Percentiles rank a stretch among this genome's conserved stretches.
phyloP scores from a whole-genome alignment of 1,284 basidiomycete genomes.

The Naganishia albida region DNA sequence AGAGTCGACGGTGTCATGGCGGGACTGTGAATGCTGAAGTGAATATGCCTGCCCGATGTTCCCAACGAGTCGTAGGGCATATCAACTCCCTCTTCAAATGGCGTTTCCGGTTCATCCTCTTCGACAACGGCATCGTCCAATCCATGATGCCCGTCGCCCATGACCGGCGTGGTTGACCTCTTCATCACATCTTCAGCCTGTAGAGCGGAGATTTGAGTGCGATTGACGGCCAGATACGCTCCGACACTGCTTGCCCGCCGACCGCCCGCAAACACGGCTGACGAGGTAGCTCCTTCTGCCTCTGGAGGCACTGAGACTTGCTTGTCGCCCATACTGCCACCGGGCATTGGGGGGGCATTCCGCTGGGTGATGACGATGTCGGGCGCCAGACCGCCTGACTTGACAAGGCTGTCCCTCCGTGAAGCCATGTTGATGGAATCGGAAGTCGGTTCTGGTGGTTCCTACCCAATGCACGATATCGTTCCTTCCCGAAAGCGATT shows the following conservation, averaged over 20 bases:
- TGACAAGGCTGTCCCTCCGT: background rate
- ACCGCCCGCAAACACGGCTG: slow-evolving; percentile 16
- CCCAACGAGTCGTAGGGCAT: slow-evolving; percentile 11
- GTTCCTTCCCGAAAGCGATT: too few relatives aligned
- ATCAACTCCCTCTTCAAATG: slow-evolving; percentile 2
- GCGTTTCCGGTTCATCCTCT: slow-evolving; percentile 11
- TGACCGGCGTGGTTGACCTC: slow-evolving; percentile 15
- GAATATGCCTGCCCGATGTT: slow-evolving; percentile 6
- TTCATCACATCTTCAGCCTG: slow-evolving; percentile 24
- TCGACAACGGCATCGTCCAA: slow-evolving; percentile 9
- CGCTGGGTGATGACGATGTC: slow-evolving; percentile 10
- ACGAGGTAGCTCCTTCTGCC: slow-evolving; percentile 1
- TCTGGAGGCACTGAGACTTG: background rate
- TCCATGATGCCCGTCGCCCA: background rate
- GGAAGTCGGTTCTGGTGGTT: background rate
- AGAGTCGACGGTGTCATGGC: slow-evolving; percentile 2
- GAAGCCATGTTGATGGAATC: background rate
- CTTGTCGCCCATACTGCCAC: background rate
- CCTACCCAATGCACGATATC: background rate
- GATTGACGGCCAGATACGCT: slow-evolving; percentile 17
- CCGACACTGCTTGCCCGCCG: slow-evolving; percentile 22
- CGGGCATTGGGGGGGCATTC: slow-evolving; percentile 8
- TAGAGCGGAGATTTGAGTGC: slow-evolving; percentile 13
- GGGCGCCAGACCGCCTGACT: background rate
- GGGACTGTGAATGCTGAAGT: slow-evolving; percentile 14